Evolutionary conservation across 108 stramenopile genomes (phyloP), one percentile per base, ranked within the genome.

Genomic region (Nitzschia sp.): DNA sequence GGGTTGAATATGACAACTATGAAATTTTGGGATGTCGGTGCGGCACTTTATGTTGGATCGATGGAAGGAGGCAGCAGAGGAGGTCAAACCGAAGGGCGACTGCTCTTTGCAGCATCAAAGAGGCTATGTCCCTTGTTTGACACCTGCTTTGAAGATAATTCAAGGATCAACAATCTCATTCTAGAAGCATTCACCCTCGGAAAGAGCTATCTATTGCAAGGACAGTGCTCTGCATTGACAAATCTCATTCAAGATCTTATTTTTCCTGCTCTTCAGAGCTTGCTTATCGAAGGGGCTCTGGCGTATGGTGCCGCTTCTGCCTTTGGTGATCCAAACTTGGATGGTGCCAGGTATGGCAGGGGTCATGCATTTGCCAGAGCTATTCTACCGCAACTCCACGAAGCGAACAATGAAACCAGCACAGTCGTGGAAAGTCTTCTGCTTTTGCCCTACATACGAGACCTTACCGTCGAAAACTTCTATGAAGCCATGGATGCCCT

Each of bases 31-130:
- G 87, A 89, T 53, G 44, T 28, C 19, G 80, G 38, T 22, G 87
- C 64, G 28, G 80, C 80, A 29, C 53, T 74, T 15, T 84, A 68
- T 55, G 55, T 84, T 25, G 87, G 87, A 22, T 78, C 80, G 8
- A 72, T 70, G 33, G 85, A 85, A 73, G 84, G 84, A 15, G 67
- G 70, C 5, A 62, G 34, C 13, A 52, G 66, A 22, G 33, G 34
- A 25, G 23, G 62, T 35, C 5, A 47, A 53, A 67, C 77, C 58
- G 77, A 75, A 63, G 71, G 58, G 26, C 25, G 31, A 21, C 59
- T 79, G 2, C 54, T 84, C 5, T 85, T 66, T 45, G 61, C 63
- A n/a, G 28, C 62, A 16, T 77, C 83, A 36, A 69, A 82, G n/a
- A 71, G 64, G 0, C n/a, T 82, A 6, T 85, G 85, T 48, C 35